Percentiles rank a stretch among this genome's conserved stretches.
Evolutionary conservation across 495 filamentous ascomycete species (phyloP).

Genomic region (Annulohypoxylon bovei): DNA sequence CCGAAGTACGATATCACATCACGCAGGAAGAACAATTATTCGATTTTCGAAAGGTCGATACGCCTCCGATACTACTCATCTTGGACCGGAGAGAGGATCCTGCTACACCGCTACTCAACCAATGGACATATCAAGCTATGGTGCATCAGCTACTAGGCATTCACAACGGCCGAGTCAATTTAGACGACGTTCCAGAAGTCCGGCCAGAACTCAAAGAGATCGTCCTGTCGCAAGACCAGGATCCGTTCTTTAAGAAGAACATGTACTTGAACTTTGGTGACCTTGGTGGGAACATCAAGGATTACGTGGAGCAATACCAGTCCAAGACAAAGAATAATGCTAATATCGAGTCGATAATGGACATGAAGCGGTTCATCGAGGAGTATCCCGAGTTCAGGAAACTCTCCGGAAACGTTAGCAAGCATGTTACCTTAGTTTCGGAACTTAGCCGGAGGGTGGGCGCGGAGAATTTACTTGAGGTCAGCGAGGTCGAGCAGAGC

Average conservation of each 20-base stretch:
- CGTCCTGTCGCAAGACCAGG: slow-evolving; percentile 94
- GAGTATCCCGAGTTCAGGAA: slow-evolving; percentile 98
- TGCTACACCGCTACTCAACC: slow-evolving; percentile 91
- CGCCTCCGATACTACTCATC: slow-evolving; percentile 89
- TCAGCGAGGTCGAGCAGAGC: slow-evolving; percentile 96
- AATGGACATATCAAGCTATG: slow-evolving; percentile 99
- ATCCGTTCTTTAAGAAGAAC: slow-evolving; percentile 99
- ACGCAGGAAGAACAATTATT: slow-evolving; percentile 97
- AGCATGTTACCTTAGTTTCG: slow-evolving; percentile 94
- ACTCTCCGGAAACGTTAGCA: slow-evolving; percentile 96
- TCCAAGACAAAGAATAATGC: slow-evolving; percentile 90
- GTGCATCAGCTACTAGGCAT: slow-evolving; percentile 96
- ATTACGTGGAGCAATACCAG: slow-evolving; percentile 98
- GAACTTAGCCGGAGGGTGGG: slow-evolving; percentile 90
- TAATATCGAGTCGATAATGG: slow-evolving; percentile 94
- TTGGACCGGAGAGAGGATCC: slow-evolving; percentile 94
- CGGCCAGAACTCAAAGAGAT: slow-evolving; percentile 93
- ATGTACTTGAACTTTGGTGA: slow-evolving; percentile 99
- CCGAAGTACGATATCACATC: slow-evolving; percentile 89
- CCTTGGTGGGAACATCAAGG: slow-evolving; percentile 95
- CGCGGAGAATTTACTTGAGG: slow-evolving; percentile 85
- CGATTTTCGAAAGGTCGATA: slow-evolving; percentile 95
- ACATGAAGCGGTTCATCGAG: slow-evolving; percentile 99
- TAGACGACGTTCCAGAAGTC: slow-evolving; percentile 87
- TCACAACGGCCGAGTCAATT: slow-evolving; percentile 87